Percentiles rank a stretch among this genome's conserved stretches.
Evolutionary conservation across 2,329 filamentous ascomycete species (phyloP).

Genomic region (Diaporthe velutina): DNA sequence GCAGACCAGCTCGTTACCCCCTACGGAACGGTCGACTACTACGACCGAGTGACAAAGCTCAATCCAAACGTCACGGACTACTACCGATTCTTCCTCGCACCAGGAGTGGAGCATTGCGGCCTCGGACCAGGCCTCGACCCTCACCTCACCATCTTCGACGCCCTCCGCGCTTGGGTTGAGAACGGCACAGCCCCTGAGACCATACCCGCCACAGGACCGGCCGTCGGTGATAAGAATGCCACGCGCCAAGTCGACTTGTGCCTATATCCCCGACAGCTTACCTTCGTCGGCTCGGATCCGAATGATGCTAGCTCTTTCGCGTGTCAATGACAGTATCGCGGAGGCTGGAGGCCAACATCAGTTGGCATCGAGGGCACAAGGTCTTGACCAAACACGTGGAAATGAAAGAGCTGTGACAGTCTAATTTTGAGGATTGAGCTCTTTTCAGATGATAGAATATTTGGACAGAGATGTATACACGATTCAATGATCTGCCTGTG

Average conservation of each 20-base stretch:
- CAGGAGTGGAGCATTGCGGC: constrained; percentile 65
- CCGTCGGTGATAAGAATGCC: not conserved
- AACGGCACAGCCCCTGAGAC: constrained; percentile 38
- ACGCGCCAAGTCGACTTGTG: constrained; percentile 19
- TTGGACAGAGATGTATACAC: no score
- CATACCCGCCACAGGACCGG: constrained; percentile 36
- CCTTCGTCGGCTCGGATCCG: constrained; percentile 22
- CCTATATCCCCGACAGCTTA: constrained; percentile 14
- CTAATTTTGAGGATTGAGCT: no score
- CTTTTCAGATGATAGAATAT: no score
- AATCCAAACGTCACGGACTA: constrained; percentile 60
- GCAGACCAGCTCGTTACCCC: constrained; percentile 53
- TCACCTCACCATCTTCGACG: constrained; percentile 46
- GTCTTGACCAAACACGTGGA: no score
- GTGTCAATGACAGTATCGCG: not conserved
- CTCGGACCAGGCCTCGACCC: constrained; percentile 49
- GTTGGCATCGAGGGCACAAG: no score
- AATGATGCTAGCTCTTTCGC: constrained; percentile 7
- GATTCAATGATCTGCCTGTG: no score
- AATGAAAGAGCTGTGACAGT: no score
- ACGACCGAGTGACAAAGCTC: constrained; percentile 48
- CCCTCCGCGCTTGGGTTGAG: constrained; percentile 43
- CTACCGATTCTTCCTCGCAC: constrained; percentile 64
- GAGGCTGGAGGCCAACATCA: no score
- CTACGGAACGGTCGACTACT: constrained; percentile 49